Base-by-base conservation (phyloP, 2,329 filamentous ascomycete species). In the Mariannaea elegans region DNA sequence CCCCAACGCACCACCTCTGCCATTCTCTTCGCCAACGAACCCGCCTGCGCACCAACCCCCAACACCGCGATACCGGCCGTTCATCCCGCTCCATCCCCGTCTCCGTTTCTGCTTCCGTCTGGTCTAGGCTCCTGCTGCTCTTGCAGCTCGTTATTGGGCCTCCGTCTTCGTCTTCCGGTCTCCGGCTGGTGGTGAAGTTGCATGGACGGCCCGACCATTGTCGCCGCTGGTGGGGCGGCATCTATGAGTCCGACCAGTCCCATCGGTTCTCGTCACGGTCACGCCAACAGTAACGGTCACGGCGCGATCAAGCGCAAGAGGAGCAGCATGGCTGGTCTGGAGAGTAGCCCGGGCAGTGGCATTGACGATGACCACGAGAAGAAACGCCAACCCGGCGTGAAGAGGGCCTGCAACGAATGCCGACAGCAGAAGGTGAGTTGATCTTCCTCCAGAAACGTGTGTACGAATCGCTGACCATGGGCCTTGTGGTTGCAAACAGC, bases 341-440 rank as follows among this genome's bases (percentile, higher is more conserved):
- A 88, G 59, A 89, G 86, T 72, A 89, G 86, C 65, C 86, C 87
- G 3, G 85, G 82, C 23, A 89, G 85, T 69, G 66, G 61, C 42
- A 61, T 75, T 38, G 79, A 82, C 48, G 82, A 81, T 57, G 83
- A 83, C 56, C 81, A 87, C 45, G 85, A 88, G 69, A 86, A 85
- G 76, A 87, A 87, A 75, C 82, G 87, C 61, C 86, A 89, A 66
- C 87, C 88, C 23, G 87, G 87, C 54, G 88, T 90, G 47, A 93
- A 94, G 80, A 84, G 92, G 70, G 91, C 91, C 6, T 94, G 91
- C 77, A 94, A 94, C 72, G 91, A 94, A 76, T 94, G 91, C 73
- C 85, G 91, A 62, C 91, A 94, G 78, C 91, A 94, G 77, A 94
- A 94, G 82, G 91, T 92, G 79, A 84, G 80, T 82, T 73, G 65